phyloP scores from a whole-genome alignment of 2,329 filamentous ascomycete species.

The Fusarium armeniacum region DNA sequence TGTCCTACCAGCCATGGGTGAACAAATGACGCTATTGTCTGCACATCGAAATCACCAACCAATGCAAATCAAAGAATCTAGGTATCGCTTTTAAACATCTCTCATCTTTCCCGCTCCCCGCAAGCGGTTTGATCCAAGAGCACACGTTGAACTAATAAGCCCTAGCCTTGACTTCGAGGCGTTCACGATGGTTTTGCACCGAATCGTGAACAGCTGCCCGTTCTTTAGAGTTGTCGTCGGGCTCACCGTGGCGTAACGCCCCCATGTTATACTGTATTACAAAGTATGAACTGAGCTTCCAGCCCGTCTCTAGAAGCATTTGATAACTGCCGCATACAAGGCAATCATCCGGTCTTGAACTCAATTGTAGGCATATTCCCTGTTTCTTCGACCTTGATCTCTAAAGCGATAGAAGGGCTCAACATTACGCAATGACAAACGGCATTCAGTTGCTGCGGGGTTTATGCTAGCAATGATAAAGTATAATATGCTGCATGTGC shows the following conservation, averaged over 20 bases:
- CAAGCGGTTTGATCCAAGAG: slow-evolving; percentile 16
- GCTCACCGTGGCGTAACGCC: slow-evolving; percentile 20
- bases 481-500: slow-evolving; percentile 24
- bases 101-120: slow-evolving; percentile 11
- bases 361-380: slow-evolving; percentile 21
- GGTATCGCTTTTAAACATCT: slow-evolving; percentile 8
- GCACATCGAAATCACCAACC: slow-evolving; percentile 9
- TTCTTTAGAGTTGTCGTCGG: slow-evolving; percentile 26
- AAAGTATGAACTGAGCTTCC: slow-evolving; percentile 32
- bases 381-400: slow-evolving; percentile 24
- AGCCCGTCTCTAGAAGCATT: slow-evolving; percentile 35
- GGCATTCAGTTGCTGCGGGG: slow-evolving; percentile 23
- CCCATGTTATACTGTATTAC: slow-evolving; percentile 8
- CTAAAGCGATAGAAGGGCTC: slow-evolving; percentile 6
- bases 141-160: slow-evolving; percentile 1
- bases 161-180: slow-evolving; percentile 21
- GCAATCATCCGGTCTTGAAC: slow-evolving; percentile 6
- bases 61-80: slow-evolving; percentile 4
- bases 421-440: slow-evolving; percentile 18
- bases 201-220: slow-evolving; percentile 19
- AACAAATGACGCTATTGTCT: slow-evolving; percentile 19
- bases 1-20: slow-evolving; percentile 2
- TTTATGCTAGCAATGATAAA: slow-evolving; percentile 30
- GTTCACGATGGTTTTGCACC: slow-evolving; percentile 8
- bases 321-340: slow-evolving; percentile 5